A percentile compares a stretch with the other conserved stretches of the same genome.
These are phyloP conservation scores for Adansonia grandidieri DNA, from an alignment of 441 rosid species.

Conservation along the genomic window DNA sequence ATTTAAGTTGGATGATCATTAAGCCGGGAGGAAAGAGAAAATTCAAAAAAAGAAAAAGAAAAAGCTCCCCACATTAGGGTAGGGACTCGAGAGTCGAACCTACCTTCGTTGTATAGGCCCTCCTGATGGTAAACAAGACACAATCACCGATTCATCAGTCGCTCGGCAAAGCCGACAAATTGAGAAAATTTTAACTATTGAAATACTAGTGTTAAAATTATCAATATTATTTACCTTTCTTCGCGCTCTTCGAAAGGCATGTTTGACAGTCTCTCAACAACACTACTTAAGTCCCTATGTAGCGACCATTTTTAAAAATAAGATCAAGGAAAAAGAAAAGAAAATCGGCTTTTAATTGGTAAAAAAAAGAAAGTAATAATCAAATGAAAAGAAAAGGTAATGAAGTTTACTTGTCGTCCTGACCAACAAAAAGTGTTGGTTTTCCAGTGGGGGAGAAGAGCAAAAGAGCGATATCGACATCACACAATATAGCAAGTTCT, in stretches of 20 bases:
- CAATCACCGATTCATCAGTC: background rate
- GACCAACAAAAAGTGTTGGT: slow-evolving; percentile 22
- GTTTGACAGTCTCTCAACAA: slow-evolving; percentile 24
- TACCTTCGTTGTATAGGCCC: slow-evolving; percentile 30
- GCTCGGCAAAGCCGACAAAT: background rate
- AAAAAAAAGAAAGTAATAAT: background rate
- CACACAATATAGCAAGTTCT: slow-evolving; percentile 34
- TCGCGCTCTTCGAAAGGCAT: slow-evolving; percentile 26
- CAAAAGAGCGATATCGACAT: slow-evolving; percentile 29
- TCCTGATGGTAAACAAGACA: slow-evolving; percentile 16
- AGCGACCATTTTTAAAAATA: background rate
- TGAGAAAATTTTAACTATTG: background rate
- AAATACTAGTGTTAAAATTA: too few relatives aligned
- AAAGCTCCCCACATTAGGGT: background rate
- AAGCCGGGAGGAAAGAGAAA: background rate
- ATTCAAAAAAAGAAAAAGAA: background rate
- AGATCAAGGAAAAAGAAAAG: background rate
- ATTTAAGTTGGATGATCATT: background rate
- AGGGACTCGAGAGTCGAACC: background rate
- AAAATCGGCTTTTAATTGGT: background rate
- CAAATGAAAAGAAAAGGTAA: background rate
- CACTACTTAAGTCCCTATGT: slow-evolving; percentile 29
- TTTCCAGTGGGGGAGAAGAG: slow-evolving; percentile 28
- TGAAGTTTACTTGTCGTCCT: slow-evolving; percentile 11
- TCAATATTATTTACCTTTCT: slow-evolving; percentile 28